A percentile compares a stretch with the other conserved stretches of the same genome.
Evolutionary conservation across 495 filamentous ascomycete genomes (phyloP).

Genomic region (Chlorociboria aeruginascens): DNA sequence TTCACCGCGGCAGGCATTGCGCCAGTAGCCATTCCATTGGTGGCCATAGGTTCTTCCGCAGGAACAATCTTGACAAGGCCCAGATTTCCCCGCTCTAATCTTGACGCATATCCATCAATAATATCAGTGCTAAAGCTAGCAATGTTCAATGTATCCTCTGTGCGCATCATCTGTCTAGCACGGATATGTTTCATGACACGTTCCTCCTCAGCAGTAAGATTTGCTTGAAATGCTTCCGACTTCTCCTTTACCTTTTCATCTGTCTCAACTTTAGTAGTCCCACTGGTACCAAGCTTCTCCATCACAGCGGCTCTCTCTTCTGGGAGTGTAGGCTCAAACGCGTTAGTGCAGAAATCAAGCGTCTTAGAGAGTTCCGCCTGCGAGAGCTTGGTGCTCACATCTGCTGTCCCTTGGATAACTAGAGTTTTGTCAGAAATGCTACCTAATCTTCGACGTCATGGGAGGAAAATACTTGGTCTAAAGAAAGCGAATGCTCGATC

Average conservation of each 20-base stretch:
- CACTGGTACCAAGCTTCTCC: not conserved
- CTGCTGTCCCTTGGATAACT: constrained; percentile 32
- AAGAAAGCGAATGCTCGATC: constrained; percentile 1
- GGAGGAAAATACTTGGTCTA: constrained; percentile 1
- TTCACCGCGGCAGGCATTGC: no score
- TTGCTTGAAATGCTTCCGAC: not conserved
- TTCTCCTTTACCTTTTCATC: not conserved
- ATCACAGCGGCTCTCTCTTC: constrained; percentile 1
- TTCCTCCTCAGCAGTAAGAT: constrained; percentile 23
- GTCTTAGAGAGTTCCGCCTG: constrained; percentile 23
- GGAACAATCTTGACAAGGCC: constrained; percentile 2
- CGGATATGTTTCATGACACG: constrained; percentile 23
- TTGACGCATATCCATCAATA: constrained; percentile 25
- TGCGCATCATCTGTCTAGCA: constrained; percentile 14
- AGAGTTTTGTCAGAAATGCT: not conserved
- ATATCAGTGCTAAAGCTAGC: constrained; percentile 24
- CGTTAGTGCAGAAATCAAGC: constrained; percentile 27
- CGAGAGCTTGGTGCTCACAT: constrained; percentile 22
- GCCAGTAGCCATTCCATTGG: no score
- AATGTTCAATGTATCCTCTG: constrained; percentile 24
- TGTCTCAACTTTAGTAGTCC: not conserved
- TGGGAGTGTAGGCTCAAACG: constrained; percentile 15
- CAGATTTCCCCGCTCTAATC: constrained; percentile 21
- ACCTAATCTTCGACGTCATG: not conserved
- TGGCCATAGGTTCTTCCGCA: no score